Conservation (phyloP, 2,329 filamentous ascomycete species). For the Exophiala lecanii-corni region DNA sequence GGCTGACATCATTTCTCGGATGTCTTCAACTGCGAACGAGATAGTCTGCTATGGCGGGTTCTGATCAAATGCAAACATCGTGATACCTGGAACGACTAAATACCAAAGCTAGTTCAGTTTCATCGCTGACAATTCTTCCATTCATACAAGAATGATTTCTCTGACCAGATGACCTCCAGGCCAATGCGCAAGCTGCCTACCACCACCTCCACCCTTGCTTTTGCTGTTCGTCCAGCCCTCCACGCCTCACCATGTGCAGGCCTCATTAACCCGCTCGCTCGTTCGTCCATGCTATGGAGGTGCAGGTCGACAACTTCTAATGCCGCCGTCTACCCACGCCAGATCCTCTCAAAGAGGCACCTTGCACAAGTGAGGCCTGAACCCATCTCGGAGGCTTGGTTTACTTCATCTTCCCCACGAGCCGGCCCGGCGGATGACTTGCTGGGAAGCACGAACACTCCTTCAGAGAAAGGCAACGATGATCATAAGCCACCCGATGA, state of each 20-base stretch:
- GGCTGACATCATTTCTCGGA: too few species aligned
- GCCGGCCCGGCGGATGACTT: constrained; percentile 26
- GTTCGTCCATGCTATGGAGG: constrained; percentile 3
- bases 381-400: constrained; percentile 34
- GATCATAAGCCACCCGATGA: constrained; percentile 51
- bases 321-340: constrained; percentile 4
- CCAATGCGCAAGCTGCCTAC: constrained; percentile 22
- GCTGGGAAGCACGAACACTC: constrained; percentile 14
- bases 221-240: too few species aligned
- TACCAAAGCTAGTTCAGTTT: too few species aligned
- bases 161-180: constrained; percentile 22
- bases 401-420: constrained; percentile 26
- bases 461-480: constrained; percentile 18
- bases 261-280: constrained; percentile 2
- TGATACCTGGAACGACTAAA: too few species aligned
- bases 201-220: constrained; percentile 5
- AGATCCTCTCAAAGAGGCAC: constrained; percentile 26
- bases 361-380: constrained; percentile 37
- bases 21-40: too few species aligned
- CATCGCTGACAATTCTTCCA: too few species aligned
- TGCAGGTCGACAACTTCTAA: constrained; percentile 13
- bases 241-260: neutral
- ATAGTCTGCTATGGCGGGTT: too few species aligned
- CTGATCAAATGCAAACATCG: too few species aligned
- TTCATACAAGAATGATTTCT: constrained; percentile 17